Evolutionary conservation across 2,329 filamentous ascomycete species (phyloP).

Genomic region (Aspergillus versicolor): DNA sequence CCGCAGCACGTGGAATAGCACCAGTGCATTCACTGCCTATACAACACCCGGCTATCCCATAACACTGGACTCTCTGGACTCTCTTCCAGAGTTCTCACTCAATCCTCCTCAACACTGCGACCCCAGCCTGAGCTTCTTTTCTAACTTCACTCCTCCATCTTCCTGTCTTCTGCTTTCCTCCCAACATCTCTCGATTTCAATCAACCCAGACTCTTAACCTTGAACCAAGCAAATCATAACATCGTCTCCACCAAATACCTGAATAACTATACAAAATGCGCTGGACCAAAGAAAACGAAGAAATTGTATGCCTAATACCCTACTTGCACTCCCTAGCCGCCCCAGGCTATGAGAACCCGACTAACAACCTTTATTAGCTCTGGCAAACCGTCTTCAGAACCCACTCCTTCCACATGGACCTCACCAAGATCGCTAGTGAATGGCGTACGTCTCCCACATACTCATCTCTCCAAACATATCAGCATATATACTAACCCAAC

Average conservation of each 20-base stretch:
- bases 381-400: conserved; percentile 18
- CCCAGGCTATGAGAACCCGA: neutral
- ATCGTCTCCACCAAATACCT: neutral
- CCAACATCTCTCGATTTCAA: neutral
- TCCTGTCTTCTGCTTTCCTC: neutral
- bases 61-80: neutral
- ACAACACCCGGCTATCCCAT: neutral
- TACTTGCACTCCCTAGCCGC: neutral
- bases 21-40: neutral
- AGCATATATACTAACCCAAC: neutral
- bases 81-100: neutral
- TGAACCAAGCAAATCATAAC: neutral
- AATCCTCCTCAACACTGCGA: neutral
- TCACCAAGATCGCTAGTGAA: conserved; percentile 3
- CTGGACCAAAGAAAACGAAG: conserved; percentile 9
- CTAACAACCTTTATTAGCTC: conserved; percentile 8
- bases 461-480: too few species aligned
- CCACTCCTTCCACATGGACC: conserved; percentile 12
- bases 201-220: neutral
- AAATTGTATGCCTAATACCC: neutral
- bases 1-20: too few species aligned
- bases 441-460: conserved; percentile 7
- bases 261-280: neutral
- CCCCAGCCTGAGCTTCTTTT: neutral
- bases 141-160: neutral